Base-by-base conservation (phyloP, 306 rosid genomes). In the Citrullus colocynthis region DNA sequence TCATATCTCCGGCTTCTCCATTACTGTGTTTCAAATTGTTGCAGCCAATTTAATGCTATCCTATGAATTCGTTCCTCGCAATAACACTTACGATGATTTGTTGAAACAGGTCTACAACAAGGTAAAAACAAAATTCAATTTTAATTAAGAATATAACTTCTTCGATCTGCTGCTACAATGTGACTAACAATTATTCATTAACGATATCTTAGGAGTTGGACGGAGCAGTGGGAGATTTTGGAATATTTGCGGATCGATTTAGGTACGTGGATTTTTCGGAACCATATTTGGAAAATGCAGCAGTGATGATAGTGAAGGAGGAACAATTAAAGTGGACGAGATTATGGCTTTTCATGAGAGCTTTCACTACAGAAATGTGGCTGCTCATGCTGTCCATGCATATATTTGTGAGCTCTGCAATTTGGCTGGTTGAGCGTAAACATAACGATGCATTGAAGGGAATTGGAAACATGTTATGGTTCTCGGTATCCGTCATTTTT, bases 291-390 rank as follows among this genome's bases (percentile, higher is more conserved):
- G 84, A 80, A 52, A 88, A 90, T 32, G 87, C 81, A 34, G 60
- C 86, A 1, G 56, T 77, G 62, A 89, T 90, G 93, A 81, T 89
- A 12, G 97, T 81, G 16, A 39, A 82, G 0, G 83, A 78, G 44
- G 79, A 83, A 39, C 48, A 82, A 52, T 55, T 78, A 24, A 81
- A 77, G 64, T 80, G 78, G 75, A 82, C 85, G 36, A 69, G 64
- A 71, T 48, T 49, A 48, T 87, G 85, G 91, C 58, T 78, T 75
- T 88, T 91, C 79, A 36, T 80, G 74, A 18, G 73, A 9, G 85
- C 87, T 70, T 89, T 88, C 60, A 87, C 87, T 28, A 57, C 18
- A 67, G 63, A 70, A 44, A 86, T 87, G 93, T 88, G 97, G 92
- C 41, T 89, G 6, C 32, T 79, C 13, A 71, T 85, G 61, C 17